Base-by-base conservation (phyloP, 1,284 basidiomycete genomes). In the Pholiota adiposa region DNA sequence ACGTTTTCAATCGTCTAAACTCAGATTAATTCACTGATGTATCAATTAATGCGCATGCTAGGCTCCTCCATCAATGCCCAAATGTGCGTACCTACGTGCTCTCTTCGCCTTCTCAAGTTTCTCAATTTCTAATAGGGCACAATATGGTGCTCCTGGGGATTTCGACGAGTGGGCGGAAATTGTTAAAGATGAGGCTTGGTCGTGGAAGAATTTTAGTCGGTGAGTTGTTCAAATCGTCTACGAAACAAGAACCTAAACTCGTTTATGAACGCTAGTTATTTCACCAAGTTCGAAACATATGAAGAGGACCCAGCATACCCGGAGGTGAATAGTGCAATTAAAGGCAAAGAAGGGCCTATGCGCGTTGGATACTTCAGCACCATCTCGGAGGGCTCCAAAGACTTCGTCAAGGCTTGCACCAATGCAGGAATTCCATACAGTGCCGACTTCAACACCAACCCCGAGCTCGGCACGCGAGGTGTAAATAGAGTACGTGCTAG, bases 41-140 rank as follows among this genome's bases (percentile, higher is more conserved):
- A 6, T 51, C 29, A 44, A 3, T 33, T 76, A 81, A 23, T 78
- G 81, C 54, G 82, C 86, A 57, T 76, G 76, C 19, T 44, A 89
- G 87, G 86, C 60, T 86, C 86, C 16, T 81, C 86, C 9, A 82
- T 88, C 49, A 90, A 90, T 62, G 88, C 87, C 1, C 80, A 84
- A 72, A 85, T 90, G 87, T 85, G 67, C 27, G 78, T 41, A 3
- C n/a, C 41, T 36, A 14, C 40, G 14, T n/a, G 36, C n/a, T 21
- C n/a, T 43, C 5, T 4, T 36, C 33, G 27, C 33, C 33, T 36
- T 36, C 11, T 58, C 9, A 41, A 29, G 27, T 60, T 4, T 60
- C 23, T 38, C 6, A 49, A 16, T 49, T 19, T 14, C 2, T n/a
- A 21, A 31, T 21, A 90, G 88, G 74, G 88, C 84, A 53, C 89